phyloP scores from a whole-genome alignment of 2,329 filamentous ascomycete species.

The Colletotrichum sojae region DNA sequence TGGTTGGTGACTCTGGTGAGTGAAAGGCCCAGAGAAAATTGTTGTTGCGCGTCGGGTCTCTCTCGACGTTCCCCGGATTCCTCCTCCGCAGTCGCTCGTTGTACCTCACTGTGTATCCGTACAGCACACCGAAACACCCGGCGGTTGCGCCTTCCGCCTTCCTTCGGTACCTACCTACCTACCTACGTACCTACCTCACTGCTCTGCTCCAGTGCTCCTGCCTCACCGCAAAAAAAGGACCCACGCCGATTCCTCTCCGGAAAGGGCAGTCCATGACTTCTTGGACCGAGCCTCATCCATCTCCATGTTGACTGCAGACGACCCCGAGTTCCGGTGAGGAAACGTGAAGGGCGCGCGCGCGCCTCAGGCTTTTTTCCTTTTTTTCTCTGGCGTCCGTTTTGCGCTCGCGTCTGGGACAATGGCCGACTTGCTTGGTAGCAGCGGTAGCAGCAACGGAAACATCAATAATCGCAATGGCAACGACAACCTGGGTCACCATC shows the following conservation, averaged over 20 bases:
- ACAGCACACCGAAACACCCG: neutral
- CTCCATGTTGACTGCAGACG: constrained; percentile 31
- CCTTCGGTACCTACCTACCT: neutral
- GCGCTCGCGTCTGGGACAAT: constrained; percentile 27
- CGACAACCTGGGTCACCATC: constrained; percentile 35
- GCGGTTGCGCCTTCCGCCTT: too few species aligned
- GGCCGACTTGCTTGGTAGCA: constrained; percentile 35
- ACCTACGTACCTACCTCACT: neutral
- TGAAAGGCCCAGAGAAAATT: too few species aligned
- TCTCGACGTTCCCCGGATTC: constrained; percentile 18
- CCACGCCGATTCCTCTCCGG: constrained; percentile 38
- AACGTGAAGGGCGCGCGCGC: constrained; percentile 23
- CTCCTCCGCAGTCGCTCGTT: constrained; percentile 4
- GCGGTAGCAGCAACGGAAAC: constrained; percentile 16
- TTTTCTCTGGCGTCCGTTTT: too few species aligned
- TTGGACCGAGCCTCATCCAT: constrained; percentile 35
- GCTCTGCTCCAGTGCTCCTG: neutral
- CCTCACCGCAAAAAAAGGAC: constrained; percentile 13
- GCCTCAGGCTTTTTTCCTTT: neutral
- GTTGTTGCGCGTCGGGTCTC: too few species aligned
- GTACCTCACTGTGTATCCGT: neutral
- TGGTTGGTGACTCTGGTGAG: too few species aligned
- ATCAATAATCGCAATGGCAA: constrained; percentile 24
- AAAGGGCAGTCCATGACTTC: constrained; percentile 37
- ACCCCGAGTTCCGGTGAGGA: constrained; percentile 37